Base-by-base conservation (phyloP, 345 rosid genomes). In the Mallotus nudiflorus region DNA sequence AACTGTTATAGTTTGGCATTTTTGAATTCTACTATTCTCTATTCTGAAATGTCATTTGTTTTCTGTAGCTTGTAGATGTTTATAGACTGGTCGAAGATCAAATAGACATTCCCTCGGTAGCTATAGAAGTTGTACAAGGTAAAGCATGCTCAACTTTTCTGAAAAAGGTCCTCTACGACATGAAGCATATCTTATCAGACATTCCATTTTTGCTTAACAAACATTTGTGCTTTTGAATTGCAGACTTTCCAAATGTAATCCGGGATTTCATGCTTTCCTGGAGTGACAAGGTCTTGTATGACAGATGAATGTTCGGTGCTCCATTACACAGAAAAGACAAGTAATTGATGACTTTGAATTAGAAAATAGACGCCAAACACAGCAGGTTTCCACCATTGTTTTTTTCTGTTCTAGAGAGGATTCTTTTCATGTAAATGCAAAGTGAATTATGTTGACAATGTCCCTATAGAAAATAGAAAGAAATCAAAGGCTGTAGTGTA, bases 61-160 rank as follows among this genome's bases (percentile, higher is more conserved):
- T 79, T 44, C 24, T 80, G 71, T 72, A 94, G 98, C 97, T 94
- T 57, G 92, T 80, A 75, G 97, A 91, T 50, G 96, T 94, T 19
- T 94, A 94, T 75, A 88, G 90, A 81, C 82, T 94, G 54, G 85
- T 89, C 31, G 95, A 94, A 81, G 93, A 82, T 57, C 85, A 94
- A 59, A 81, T 94, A 60, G 95, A 91, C 68, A 63, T 91, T 53
- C 96, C 89, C 49, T 67, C 97, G 33, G 80, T 94, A 27, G 96
- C 97, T 35, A 45, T 69, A 71, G 86, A 89, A 85, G 89, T 94
- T 42, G 95, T 79, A 65, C 82, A 59, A 83, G 98, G 97, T 93
- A 85, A 78, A 51, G 46, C 48, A 45, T 49, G 22, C 20, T 22
- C 3, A 1, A 48, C 13, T 61, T 6, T 66, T 65, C 33, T 11